Percentiles rank a stretch among this genome's conserved stretches.
phyloP scores from a whole-genome alignment of 495 filamentous ascomycete genomes.

The Pseudomonodictys pantanalensis region DNA sequence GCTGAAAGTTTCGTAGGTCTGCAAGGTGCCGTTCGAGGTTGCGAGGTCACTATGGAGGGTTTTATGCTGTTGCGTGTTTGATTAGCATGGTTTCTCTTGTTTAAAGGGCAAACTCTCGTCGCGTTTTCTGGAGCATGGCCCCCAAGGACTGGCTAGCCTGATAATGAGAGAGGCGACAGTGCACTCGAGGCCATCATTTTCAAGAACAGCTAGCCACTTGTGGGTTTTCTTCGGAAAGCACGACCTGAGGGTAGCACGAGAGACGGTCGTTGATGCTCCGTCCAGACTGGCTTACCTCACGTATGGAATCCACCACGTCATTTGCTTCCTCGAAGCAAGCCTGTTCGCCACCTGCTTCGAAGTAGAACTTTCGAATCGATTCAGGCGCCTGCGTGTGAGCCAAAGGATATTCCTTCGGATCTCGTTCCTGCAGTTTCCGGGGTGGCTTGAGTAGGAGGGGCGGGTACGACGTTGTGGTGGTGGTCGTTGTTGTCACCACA shows the following conservation, averaged over 20 bases:
- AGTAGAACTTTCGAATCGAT: slow-evolving; percentile 67
- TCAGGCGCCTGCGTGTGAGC: slow-evolving; percentile 76
- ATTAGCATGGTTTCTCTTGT: too few relatives aligned
- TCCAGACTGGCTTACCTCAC: slow-evolving; percentile 52
- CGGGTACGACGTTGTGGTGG: slow-evolving; percentile 84
- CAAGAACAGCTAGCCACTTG: too few relatives aligned
- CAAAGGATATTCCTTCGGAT: slow-evolving; percentile 86
- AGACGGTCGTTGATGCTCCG: not conserved
- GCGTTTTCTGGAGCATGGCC: too few relatives aligned
- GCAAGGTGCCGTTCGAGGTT: slow-evolving; percentile 19
- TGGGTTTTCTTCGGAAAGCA: too few relatives aligned
- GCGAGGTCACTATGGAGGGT: slow-evolving; percentile 15
- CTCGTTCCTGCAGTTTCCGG: slow-evolving; percentile 67
- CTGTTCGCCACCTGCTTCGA: slow-evolving; percentile 63
- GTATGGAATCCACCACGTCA: slow-evolving; percentile 52
- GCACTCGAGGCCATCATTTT: too few relatives aligned
- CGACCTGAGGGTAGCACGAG: too few relatives aligned
- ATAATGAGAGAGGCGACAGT: too few relatives aligned
- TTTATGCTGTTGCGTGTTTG: slow-evolving; percentile 11
- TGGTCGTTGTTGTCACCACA: slow-evolving; percentile 89
- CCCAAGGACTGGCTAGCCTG: too few relatives aligned
- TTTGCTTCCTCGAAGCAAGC: slow-evolving; percentile 68
- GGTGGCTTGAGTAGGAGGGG: slow-evolving; percentile 76
- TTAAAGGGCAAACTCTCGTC: too few relatives aligned
- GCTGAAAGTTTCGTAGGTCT: slow-evolving; percentile 2